Base-by-base conservation (phyloP, 1,284 basidiomycete genomes). In the Malassezia equina region DNA sequence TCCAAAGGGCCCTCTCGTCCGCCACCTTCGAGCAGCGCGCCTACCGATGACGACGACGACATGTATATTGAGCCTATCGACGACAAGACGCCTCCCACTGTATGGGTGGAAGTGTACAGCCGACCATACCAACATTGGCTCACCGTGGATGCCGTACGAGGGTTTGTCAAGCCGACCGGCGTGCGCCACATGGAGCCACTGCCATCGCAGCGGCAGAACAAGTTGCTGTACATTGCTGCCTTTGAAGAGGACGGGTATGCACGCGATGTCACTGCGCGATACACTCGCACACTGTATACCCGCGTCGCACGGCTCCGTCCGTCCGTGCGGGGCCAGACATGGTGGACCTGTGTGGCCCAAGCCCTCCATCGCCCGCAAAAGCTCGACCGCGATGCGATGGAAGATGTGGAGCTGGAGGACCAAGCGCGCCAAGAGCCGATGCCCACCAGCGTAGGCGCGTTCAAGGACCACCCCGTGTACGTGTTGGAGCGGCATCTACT, bases 101-200 rank as follows among this genome's bases (percentile, higher is more conserved):
- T 91, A 75, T 99, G 93, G 94, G 89, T 88, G 1, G 94, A 98
- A 75, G 88, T 95, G 0, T 99, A 91, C 76, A 91, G 88, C 25
- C 84, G 88, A 17, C 84, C 90, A 1, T 90, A 95, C 76, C 84
- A 82, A 42, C 83, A 84, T 36, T 99, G 93, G 93, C 79, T 96
- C 17, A 86, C 90, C 0, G 84, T 96, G 39, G 94, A 99, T 75
- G 88, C 90, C 4, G 81, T 91, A 7, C 63, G 73, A 12, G 83
- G 82, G 53, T 78, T 81, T 12, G 58, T 73, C 4, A 47, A 59
- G 4, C 62, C 67, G 1, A 60, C 64, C 2, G 70, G 70, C 21
- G 66, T 60, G 44, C 61, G 71, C 3, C 56, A 62, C 23, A 96
- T 93, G 76, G 90, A 96, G 75, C 93, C 93, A 0, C 76, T 80